These are phyloP conservation scores for Amaranthus palmeri DNA, from an alignment of 148 eudicot genomes.

Conservation along the genomic window DNA sequence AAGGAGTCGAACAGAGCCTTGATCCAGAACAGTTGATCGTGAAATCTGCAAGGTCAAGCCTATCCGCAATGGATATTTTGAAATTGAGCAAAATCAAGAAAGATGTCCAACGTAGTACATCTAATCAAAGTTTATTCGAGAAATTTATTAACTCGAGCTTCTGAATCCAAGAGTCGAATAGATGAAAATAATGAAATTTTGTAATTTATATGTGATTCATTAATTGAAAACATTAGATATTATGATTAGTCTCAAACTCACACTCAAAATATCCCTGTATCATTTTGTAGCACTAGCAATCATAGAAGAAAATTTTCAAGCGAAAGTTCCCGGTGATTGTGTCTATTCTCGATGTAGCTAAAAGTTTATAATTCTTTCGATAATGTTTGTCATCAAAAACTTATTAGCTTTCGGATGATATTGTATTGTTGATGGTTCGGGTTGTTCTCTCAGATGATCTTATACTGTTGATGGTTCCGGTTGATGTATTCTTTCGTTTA, in stretches of 20 bases:
- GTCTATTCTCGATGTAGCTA: no score
- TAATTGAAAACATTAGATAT: neutral
- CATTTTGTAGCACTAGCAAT: neutral
- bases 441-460: no score
- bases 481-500: no score
- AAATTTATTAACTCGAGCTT: conserved; percentile 19
- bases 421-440: no score
- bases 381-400: no score
- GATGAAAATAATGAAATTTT: conserved; percentile 4
- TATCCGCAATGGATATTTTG: neutral
- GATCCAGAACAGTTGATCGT: conserved; percentile 2
- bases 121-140: conserved; percentile 13
- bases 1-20: conserved; percentile 1
- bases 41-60: conserved; percentile 9
- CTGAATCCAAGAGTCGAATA: conserved; percentile 8
- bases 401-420: no score
- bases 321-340: neutral
- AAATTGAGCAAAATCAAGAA: conserved; percentile 11
- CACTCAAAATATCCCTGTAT: conserved; percentile 5
- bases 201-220: neutral
- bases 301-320: conserved; percentile 12
- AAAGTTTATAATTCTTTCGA: no score
- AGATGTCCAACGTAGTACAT: conserved; percentile 9
- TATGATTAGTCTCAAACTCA: conserved; percentile 3
- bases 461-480: no score